Base-by-base conservation (phyloP, 129 eudicot species). In the Kitagawia praeruptora region DNA sequence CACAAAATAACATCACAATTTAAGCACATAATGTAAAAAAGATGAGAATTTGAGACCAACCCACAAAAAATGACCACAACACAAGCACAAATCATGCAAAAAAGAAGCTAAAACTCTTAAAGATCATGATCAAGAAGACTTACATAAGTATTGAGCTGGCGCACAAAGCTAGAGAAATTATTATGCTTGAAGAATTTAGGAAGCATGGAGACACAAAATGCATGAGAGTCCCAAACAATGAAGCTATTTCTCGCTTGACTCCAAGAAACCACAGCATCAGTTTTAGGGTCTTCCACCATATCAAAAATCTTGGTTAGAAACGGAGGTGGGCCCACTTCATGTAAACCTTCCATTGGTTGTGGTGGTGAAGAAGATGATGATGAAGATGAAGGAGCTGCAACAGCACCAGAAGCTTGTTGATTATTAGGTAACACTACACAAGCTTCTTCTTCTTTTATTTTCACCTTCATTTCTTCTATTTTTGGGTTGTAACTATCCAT, bases 131-230 rank as follows among this genome's bases (percentile, higher is more conserved):
- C 73, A 67, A 38, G 34, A 42, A 48, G 25, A 91, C 98, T 91
- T 89, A 93, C 98, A 85, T 93, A 91, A 34, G 98, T 93, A 63
- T 93, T 93, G 56, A 93, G 94, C 96, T 93, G 98, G 18, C 98
- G 89, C 38, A 93, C 75, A 82, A 93, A 93, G 92, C 97, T 93
- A 2, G 98, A 93, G 74, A 93, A 93, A 75, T 93, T 93, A 47
- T 84, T 80, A 83, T 93, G 98, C 88, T 93, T 93, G 83, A 93
- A 93, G 79, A 73, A 91, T 83, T 66, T 87, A 4, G 98, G 97
- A 75, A 93, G 91, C 87, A 93, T 69, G 70, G 87, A 80, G 13
- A 89, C 85, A 2, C 97, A 89, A 39, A 93, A 93, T 83, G 78
- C 74, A 63, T 88, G 86, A 47, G 89, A 86, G 77, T 91, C 98